phyloP scores from a whole-genome alignment of 352 stramenopile genomes.

The Globisporangium cystogenes region DNA sequence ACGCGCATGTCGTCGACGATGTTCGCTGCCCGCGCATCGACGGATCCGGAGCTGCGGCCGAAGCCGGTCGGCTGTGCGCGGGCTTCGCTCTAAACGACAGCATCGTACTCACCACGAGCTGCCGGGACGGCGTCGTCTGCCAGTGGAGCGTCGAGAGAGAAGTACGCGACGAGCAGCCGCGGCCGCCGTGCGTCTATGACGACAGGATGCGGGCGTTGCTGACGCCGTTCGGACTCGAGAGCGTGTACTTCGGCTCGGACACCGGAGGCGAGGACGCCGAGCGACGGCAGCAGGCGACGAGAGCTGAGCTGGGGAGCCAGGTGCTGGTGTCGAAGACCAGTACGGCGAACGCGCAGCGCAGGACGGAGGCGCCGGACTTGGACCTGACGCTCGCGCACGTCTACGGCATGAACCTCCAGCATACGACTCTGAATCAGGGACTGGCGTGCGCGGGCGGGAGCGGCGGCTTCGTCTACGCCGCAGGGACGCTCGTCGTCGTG shows the following conservation, averaged over 20 bases:
- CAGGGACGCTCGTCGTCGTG: slow-evolving; percentile 36
- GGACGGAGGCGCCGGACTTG: slow-evolving; percentile 49
- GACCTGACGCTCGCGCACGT: slow-evolving; percentile 43
- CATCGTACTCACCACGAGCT: slow-evolving; percentile 42
- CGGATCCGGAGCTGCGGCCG: no score
- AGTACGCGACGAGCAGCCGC: slow-evolving; percentile 35
- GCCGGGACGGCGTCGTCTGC: slow-evolving; percentile 43
- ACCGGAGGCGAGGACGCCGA: slow-evolving; percentile 1
- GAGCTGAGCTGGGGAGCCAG: neutral
- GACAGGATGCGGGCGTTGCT: slow-evolving; percentile 17
- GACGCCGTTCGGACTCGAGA: slow-evolving; percentile 21
- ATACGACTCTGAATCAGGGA: slow-evolving; percentile 37
- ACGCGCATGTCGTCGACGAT: slow-evolving; percentile 14
- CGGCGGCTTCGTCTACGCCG: slow-evolving; percentile 33
- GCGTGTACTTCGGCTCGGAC: slow-evolving; percentile 34
- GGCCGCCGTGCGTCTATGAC: slow-evolving; percentile 18
- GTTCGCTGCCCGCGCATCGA: neutral
- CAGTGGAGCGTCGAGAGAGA: slow-evolving; percentile 66
- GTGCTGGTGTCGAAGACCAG: slow-evolving; percentile 12
- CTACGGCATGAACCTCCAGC: slow-evolving; percentile 43
- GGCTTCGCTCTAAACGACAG: slow-evolving; percentile 63
- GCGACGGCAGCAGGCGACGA: neutral
- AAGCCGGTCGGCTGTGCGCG: slow-evolving; percentile 3
- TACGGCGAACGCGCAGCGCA: slow-evolving; percentile 15
- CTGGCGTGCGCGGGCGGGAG: slow-evolving; percentile 21